A percentile compares a stretch with the other conserved stretches of the same genome.
These are phyloP conservation scores for Diplodia sapinea DNA, from an alignment of 2,329 filamentous ascomycete species.

Conservation along the genomic window DNA sequence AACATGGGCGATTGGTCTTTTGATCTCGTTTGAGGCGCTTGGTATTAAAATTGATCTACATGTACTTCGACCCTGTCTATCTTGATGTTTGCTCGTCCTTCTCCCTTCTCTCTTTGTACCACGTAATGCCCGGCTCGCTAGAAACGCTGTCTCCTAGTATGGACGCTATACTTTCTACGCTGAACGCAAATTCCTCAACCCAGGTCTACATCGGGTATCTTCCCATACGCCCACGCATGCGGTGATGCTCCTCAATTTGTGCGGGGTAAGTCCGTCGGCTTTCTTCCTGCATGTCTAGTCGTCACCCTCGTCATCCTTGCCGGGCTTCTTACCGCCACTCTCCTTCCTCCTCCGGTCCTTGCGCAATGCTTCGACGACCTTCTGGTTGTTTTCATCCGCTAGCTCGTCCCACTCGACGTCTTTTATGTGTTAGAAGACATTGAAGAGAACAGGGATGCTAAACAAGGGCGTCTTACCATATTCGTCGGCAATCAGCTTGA, in stretches of 20 bases:
- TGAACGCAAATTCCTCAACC: not conserved
- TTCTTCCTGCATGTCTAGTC: not conserved
- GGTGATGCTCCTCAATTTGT: not conserved
- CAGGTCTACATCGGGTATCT: not conserved
- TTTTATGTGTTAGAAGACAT: not conserved
- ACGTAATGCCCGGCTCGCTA: not conserved
- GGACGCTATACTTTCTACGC: not conserved
- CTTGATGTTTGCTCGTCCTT: not conserved
- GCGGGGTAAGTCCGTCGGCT: not conserved
- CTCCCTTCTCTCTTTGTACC: not conserved
- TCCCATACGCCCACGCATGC: not conserved
- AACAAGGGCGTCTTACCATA: constrained; percentile 56
- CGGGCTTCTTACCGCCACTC: constrained; percentile 34
- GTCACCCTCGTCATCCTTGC: not conserved
- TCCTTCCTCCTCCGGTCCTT: constrained; percentile 53
- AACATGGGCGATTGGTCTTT: not conserved
- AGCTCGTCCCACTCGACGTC: constrained; percentile 88
- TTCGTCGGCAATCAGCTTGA: constrained; percentile 79
- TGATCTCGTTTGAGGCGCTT: not conserved
- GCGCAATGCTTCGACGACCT: constrained; percentile 59
- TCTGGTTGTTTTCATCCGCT: constrained; percentile 71
- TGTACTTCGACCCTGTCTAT: not conserved
- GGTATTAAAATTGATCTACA: not conserved
- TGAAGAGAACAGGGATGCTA: not conserved
- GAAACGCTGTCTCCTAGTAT: not conserved